Percentiles rank a stretch among this genome's conserved stretches.
Conservation (phyloP, 495 filamentous ascomycete genomes). For the Penicillium tannophilum region DNA sequence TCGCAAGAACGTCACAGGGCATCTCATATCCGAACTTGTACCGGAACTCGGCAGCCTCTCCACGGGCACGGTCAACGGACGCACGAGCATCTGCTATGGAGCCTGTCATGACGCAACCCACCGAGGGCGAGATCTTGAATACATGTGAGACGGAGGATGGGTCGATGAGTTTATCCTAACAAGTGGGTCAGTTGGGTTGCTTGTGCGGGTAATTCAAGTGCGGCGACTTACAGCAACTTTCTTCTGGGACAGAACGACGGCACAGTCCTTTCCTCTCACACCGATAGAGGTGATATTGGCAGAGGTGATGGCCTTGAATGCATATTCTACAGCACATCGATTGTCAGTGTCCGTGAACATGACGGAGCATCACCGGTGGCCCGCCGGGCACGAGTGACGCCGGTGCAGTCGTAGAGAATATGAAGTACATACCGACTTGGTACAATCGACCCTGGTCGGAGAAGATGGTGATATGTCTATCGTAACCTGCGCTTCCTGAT, state of each 20-base stretch:
- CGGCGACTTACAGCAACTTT: slow-evolving; percentile 87
- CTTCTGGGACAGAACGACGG: slow-evolving; percentile 97
- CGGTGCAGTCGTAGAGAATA: not conserved
- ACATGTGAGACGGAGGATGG: slow-evolving; percentile 95
- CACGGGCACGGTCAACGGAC: slow-evolving; percentile 85
- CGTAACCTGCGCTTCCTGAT: slow-evolving; percentile 90
- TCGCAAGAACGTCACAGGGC: slow-evolving; percentile 95
- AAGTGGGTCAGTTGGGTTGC: slow-evolving; percentile 8
- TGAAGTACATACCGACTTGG: slow-evolving; percentile 89
- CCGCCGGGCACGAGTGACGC: slow-evolving; percentile 1
- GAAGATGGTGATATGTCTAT: slow-evolving; percentile 99
- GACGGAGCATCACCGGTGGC: slow-evolving; percentile 9
- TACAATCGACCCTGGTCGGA: slow-evolving; percentile 97
- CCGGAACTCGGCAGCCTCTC: slow-evolving; percentile 94
- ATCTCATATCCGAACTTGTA: slow-evolving; percentile 99
- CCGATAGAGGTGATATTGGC: slow-evolving; percentile 98
- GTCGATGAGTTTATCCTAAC: slow-evolving; percentile 97
- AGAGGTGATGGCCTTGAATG: slow-evolving; percentile 98
- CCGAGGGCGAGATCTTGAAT: slow-evolving; percentile 92
- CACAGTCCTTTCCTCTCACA: slow-evolving; percentile 92
- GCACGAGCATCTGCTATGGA: slow-evolving; percentile 97
- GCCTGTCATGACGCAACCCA: slow-evolving; percentile 97
- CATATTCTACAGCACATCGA: slow-evolving; percentile 75
- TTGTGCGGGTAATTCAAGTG: slow-evolving; percentile 4
- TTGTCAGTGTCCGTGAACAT: slow-evolving; percentile 31